Base-by-base conservation (phyloP, 1,284 basidiomycete genomes). In the Puccinia novopanici region DNA sequence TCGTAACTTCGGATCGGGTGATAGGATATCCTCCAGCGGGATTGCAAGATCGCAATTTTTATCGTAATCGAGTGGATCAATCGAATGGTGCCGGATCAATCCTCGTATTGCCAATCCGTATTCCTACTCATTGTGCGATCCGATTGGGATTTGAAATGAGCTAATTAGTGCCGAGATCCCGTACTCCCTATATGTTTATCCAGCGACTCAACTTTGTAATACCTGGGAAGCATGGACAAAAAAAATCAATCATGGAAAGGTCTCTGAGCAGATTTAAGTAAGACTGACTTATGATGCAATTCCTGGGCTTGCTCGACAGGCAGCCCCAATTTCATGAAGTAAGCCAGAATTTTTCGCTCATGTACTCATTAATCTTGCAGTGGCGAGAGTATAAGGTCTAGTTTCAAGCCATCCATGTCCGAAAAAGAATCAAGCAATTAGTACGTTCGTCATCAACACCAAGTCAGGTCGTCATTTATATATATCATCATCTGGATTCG, bases 31-130 rank as follows among this genome's bases (percentile, higher is more conserved):
- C 84, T 95, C 93, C 13, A 95, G 88, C 3, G 93, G 93, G 19
- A 95, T 87, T 19, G 92, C 90, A 5, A 91, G 91, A 83, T 95
- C 93, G 85, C 93, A 95, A 86, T 92, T 90, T 78, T 87, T 87
- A 86, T 95, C 92, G 85, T 94, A 95, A 84, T 95, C 93, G 78
- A 95, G 86, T 10, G 93, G 91, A 85, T 95, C 93, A 84, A 94
- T 90, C 81, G 90, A 86, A 84, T 95, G 92, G 86, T 95, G 91
- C 74, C 89, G 89, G 45, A 91, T 89, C 48, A 95, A 88, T 17
- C 93, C 93, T 42, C 93, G 89, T 42, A 95, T 87, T n/a, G 93
- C 92, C 37, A 95, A 90, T 15, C 93, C 93, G 82, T 94, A 93
- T 59, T 84, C 83, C 24, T 82, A 80, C 65, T 84, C 78, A 22